Evolutionary conservation across 176 grass and related monocot species (phyloP), one percentile per base, ranked within the genome.

Genomic region (Hordeum marinum): DNA sequence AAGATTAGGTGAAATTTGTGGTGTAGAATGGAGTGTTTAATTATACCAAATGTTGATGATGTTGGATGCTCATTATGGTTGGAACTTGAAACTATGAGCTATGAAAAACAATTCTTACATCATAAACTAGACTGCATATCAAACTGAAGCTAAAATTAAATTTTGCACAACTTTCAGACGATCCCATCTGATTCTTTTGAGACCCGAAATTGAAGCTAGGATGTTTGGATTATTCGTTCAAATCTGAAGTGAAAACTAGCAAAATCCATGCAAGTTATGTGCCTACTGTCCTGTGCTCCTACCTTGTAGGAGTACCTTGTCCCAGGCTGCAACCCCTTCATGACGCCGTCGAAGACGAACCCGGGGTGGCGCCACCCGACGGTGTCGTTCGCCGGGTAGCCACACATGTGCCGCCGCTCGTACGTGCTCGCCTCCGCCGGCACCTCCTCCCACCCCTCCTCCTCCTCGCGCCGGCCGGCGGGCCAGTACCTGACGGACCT

Each of bases 361-460:
- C 96, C 96, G 2, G 93, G 96, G 94, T 98, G 91, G 63, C 96
- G 94, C 96, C 96, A 98, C 23, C 69, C 93, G 24, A 95, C 85
- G 83, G 34, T 84, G 65, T 74, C 42, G 82, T 98, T 98, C 3
- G 91, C 96, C 66, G 90, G 93, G 50, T 12, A 73, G 63, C 90
- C 91, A 23, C 96, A 98, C 96, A 98, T 98, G 63, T 98, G 71
- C 13, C 71, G 42, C 25, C 71, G 71, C 71, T 31, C 71, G 71
- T 75, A 75, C 25, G 71, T 75, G 14, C 71, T 75, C 23, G 89
- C 63, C 72, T 78, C 89, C 83, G 83, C 83, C 94, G 91, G 21
- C 94, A 90, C 72, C 81, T 93, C 58, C 58, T 92, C 43, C 88
- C 43, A 67, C 32, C 29, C 29, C 29, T 29, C 29, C 75, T 89